These are phyloP conservation scores for Anisodus acutangulus DNA, from an alignment of 257 asterid species.

Conservation along the genomic window DNA sequence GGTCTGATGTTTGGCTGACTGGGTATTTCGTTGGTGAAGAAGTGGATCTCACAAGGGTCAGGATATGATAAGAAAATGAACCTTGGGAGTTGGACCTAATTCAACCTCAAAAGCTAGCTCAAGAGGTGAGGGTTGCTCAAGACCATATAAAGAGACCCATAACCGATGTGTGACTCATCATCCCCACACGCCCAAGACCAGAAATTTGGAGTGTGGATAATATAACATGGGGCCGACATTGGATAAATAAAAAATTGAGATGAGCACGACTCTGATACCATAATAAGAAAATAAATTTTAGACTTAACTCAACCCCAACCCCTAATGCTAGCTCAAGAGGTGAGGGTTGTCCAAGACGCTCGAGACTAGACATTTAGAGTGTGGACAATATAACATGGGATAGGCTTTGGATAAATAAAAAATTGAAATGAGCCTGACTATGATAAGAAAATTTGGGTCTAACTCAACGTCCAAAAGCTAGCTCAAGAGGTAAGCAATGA, in stretches of 20 bases:
- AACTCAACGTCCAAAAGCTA: too few species aligned
- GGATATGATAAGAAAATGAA: neutral
- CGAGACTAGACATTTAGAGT: too few species aligned
- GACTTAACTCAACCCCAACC: neutral
- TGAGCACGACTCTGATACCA: neutral
- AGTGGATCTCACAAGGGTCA: constrained; percentile 9
- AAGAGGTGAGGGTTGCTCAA: neutral
- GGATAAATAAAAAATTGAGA: neutral
- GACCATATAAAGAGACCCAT: neutral
- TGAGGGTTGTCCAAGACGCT: neutral
- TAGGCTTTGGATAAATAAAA: too few species aligned
- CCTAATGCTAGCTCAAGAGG: neutral
- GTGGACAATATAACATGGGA: too few species aligned
- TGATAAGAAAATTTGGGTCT: too few species aligned
- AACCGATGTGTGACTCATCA: neutral
- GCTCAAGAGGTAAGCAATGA: too few species aligned
- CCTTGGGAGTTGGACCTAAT: neutral
- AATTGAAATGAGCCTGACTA: too few species aligned
- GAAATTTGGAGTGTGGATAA: neutral
- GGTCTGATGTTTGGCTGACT: neutral
- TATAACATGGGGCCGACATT: neutral
- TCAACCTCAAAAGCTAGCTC: neutral
- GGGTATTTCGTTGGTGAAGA: neutral
- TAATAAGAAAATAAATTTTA: neutral
- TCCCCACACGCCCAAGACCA: too few species aligned